Percentiles rank a stretch among this genome's conserved stretches.
These are phyloP conservation scores for Samsoniella hepiali DNA, from an alignment of 2,329 filamentous ascomycete species.

Conservation along the genomic window DNA sequence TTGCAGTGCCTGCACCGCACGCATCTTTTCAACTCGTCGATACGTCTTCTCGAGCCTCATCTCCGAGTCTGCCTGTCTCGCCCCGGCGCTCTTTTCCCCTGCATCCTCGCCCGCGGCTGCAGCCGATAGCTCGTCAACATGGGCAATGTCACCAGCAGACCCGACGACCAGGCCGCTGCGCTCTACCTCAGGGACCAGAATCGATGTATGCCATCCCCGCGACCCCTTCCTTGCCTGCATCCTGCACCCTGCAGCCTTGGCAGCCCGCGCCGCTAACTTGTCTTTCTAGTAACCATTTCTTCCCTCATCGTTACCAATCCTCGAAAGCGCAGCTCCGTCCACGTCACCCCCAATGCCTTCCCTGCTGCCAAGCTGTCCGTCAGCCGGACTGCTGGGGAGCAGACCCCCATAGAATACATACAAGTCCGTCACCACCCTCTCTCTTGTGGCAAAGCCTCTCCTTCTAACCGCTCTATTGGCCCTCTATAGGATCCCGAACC, in stretches of 20 bases:
- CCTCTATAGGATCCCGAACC: slow-evolving; percentile 70
- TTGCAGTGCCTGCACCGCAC: slow-evolving; percentile 3
- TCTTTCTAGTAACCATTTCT: slow-evolving; percentile 72
- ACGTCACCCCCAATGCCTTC: slow-evolving; percentile 79
- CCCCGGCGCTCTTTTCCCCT: background rate
- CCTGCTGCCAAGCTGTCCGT: slow-evolving; percentile 76
- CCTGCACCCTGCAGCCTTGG: background rate
- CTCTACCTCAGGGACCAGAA: slow-evolving; percentile 89
- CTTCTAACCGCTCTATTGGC: slow-evolving; percentile 8
- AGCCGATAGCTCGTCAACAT: slow-evolving; percentile 52
- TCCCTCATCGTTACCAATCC: slow-evolving; percentile 78
- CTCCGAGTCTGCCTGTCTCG: background rate
- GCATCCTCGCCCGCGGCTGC: slow-evolving; percentile 8
- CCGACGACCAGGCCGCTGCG: slow-evolving; percentile 69
- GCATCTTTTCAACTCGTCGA: background rate
- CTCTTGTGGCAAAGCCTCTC: slow-evolving; percentile 17
- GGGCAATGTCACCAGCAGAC: slow-evolving; percentile 88
- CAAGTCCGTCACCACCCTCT: slow-evolving; percentile 59
- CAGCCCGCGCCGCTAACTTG: slow-evolving; percentile 12
- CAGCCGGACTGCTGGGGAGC: slow-evolving; percentile 70
- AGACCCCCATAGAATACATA: slow-evolving; percentile 79
- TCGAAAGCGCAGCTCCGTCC: slow-evolving; percentile 71
- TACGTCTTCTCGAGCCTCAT: background rate
- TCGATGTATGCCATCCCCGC: slow-evolving; percentile 63
- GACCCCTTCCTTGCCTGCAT: slow-evolving; percentile 21